phyloP scores from a whole-genome alignment of 495 filamentous ascomycete species.

The Penicillium manginii region DNA sequence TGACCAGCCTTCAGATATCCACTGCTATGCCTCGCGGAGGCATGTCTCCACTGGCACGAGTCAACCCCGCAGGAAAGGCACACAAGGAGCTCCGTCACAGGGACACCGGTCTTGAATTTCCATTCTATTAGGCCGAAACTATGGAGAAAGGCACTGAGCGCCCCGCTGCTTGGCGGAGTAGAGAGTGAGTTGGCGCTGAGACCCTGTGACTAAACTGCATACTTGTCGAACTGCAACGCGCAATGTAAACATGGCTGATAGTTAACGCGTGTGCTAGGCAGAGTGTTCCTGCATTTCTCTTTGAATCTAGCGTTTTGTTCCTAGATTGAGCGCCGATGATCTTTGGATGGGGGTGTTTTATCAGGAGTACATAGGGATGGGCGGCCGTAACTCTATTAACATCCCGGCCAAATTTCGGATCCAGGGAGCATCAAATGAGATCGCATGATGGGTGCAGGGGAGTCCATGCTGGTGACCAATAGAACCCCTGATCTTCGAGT shows the following conservation, averaged over 20 bases:
- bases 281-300: background rate
- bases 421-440: conserved; percentile 17
- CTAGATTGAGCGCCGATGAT: background rate
- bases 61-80: conserved; percentile 6
- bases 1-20: conserved; percentile 9
- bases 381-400: background rate
- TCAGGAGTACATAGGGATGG: background rate
- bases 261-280: background rate
- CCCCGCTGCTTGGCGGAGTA: conserved; percentile 20
- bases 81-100: background rate
- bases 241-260: background rate
- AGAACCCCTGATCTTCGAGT: conserved; percentile 3
- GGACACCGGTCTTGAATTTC: background rate
- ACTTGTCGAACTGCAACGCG: background rate
- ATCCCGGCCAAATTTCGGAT: conserved; percentile 3
- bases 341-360: background rate
- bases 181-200: conserved; percentile 19
- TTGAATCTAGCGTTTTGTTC: background rate
- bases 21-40: conserved; percentile 12
- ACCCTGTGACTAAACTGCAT: conserved; percentile 5
- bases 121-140: conserved; percentile 7
- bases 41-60: conserved; percentile 18
- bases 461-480: conserved; percentile 8
- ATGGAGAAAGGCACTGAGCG: conserved; percentile 9
- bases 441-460: conserved; percentile 10